Conservation (phyloP, 2,329 filamentous ascomycete species). For the Trichoderma polysporum region DNA sequence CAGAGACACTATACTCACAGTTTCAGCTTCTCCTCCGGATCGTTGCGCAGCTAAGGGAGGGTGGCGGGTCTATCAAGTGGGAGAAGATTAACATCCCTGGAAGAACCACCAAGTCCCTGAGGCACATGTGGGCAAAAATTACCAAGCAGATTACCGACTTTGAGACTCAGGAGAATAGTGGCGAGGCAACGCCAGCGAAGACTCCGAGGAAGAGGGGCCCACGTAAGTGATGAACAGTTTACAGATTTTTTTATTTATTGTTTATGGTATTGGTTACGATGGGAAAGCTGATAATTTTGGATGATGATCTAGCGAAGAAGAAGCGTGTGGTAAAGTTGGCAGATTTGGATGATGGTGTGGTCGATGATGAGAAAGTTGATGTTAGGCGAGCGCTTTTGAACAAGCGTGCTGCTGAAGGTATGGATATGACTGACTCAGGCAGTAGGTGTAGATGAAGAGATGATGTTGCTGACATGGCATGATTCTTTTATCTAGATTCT, state of each 20-base stretch:
- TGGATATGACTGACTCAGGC: not conserved
- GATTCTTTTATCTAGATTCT: not conserved
- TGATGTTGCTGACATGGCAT: not conserved
- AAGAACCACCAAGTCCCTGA: slow-evolving; percentile 40
- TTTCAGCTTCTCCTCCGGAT: slow-evolving; percentile 39
- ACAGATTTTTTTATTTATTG: not conserved
- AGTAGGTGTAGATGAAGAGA: not conserved
- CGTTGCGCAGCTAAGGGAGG: slow-evolving; percentile 34
- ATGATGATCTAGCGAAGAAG: not conserved
- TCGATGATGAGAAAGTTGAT: not conserved
- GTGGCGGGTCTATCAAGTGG: slow-evolving; percentile 39
- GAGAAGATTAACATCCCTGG: slow-evolving; percentile 36
- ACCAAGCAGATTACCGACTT: slow-evolving; percentile 33
- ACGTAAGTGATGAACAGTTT: not conserved
- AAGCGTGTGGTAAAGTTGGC: not conserved
- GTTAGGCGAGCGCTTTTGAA: not conserved
- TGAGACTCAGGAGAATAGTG: not conserved
- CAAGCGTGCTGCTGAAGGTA: slow-evolving; percentile 7
- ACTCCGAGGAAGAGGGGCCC: slow-evolving; percentile 21
- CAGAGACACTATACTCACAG: slow-evolving; percentile 24
- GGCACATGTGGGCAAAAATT: slow-evolving; percentile 40
- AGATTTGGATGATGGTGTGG: not conserved
- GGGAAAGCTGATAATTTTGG: not conserved
- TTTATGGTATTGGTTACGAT: not conserved
- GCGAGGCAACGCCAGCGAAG: slow-evolving; percentile 9